Percentiles rank a stretch among this genome's conserved stretches.
These are phyloP conservation scores for Cladosporium sp. DNA, from an alignment of 2,329 filamentous ascomycete species.

Conservation along the genomic window DNA sequence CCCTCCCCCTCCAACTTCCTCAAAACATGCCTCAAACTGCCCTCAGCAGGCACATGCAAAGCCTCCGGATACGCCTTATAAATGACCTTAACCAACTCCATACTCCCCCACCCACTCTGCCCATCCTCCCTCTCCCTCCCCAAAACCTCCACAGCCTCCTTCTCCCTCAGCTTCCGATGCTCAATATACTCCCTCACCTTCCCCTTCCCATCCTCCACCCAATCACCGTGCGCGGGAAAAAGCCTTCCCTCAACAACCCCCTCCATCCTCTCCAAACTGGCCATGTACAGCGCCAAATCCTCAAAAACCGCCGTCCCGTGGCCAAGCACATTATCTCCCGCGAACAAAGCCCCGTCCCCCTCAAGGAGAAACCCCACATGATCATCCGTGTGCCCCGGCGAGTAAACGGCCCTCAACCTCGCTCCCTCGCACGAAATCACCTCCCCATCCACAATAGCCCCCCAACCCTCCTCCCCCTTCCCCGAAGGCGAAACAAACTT, in stretches of 20 bases:
- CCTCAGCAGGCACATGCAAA: slow-evolving; percentile 70
- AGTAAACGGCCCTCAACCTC: slow-evolving; percentile 62
- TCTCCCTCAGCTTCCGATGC: slow-evolving; percentile 74
- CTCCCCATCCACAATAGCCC: slow-evolving; percentile 36
- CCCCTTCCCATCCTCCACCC: slow-evolving; percentile 65
- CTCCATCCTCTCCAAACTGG: slow-evolving; percentile 65
- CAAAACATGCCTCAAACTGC: slow-evolving; percentile 72
- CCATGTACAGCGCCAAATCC: slow-evolving; percentile 64
- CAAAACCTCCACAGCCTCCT: slow-evolving; percentile 67
- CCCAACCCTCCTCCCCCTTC: background rate
- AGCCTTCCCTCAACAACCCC: slow-evolving; percentile 61
- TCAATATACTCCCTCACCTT: slow-evolving; percentile 78
- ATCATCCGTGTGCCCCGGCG: slow-evolving; percentile 73
- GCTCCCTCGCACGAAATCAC: slow-evolving; percentile 54
- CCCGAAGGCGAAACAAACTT: slow-evolving; percentile 43
- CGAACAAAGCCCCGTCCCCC: slow-evolving; percentile 62
- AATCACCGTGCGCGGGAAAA: slow-evolving; percentile 83
- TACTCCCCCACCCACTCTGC: slow-evolving; percentile 56
- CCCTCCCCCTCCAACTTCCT: slow-evolving; percentile 72
- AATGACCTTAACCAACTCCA: slow-evolving; percentile 83
- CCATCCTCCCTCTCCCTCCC: slow-evolving; percentile 7
- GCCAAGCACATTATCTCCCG: slow-evolving; percentile 82
- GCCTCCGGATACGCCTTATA: slow-evolving; percentile 74
- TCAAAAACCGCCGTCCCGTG: slow-evolving; percentile 85
- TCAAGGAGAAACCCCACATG: slow-evolving; percentile 70